These are phyloP conservation scores for Cercophora samala DNA, from an alignment of 495 filamentous ascomycete genomes.

Conservation along the genomic window DNA sequence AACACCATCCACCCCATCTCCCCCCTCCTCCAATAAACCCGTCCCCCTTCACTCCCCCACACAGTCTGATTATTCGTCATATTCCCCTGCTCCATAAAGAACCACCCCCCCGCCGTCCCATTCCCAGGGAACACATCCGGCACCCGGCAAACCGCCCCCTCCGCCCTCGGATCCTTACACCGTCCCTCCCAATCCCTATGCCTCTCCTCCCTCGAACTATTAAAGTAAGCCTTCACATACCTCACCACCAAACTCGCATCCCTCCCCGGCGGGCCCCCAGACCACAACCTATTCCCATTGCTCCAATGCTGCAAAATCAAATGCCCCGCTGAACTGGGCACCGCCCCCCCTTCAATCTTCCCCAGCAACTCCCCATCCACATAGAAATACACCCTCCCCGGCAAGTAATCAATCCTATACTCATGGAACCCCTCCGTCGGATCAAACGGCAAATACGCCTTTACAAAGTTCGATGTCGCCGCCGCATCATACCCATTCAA, in stretches of 20 bases:
- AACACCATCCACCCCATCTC: background rate
- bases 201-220: conserved; percentile 52
- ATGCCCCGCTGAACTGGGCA: conserved; percentile 58
- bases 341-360: conserved; percentile 51
- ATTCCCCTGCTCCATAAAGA: conserved; percentile 56
- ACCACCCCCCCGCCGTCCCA: conserved; percentile 45
- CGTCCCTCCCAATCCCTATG: conserved; percentile 44
- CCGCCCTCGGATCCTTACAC: conserved; percentile 44
- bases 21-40: conserved; percentile 15
- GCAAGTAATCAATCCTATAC: conserved; percentile 74
- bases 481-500: conserved; percentile 55
- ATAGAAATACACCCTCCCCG: conserved; percentile 59
- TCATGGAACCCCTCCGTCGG: conserved; percentile 63
- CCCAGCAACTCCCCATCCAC: conserved; percentile 55
- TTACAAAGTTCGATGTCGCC: conserved; percentile 51
- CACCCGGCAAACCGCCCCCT: conserved; percentile 54
- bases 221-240: conserved; percentile 77
- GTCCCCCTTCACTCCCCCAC: conserved; percentile 25
- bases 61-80: conserved; percentile 60
- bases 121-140: conserved; percentile 51
- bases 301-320: conserved; percentile 73
- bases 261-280: conserved; percentile 58
- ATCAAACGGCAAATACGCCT: conserved; percentile 57
- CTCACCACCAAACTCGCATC: conserved; percentile 59
- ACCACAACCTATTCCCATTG: conserved; percentile 68